phyloP scores from a whole-genome alignment of 1,284 basidiomycete species.

The Cryptococcus jaspeensis region DNA sequence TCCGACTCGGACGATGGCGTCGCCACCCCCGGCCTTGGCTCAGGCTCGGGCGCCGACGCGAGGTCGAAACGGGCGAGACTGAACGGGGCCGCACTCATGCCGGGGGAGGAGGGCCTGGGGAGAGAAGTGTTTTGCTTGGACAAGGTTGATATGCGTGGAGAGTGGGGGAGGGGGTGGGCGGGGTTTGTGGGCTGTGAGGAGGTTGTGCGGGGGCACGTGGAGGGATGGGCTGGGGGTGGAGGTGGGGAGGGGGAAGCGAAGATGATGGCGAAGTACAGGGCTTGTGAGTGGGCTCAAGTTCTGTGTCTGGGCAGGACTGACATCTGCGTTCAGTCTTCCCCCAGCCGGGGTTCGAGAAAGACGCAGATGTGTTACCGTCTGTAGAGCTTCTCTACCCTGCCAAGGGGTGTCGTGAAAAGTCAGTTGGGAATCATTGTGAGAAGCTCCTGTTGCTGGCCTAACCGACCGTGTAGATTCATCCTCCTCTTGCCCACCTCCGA shows the following conservation, averaged over 20 bases:
- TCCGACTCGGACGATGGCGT: conserved; percentile 2
- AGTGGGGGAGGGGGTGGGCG: conserved; percentile 40
- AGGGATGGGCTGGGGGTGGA: conserved; percentile 32
- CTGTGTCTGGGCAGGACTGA: not conserved
- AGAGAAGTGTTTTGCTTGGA: conserved; percentile 31
- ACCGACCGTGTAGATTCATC: conserved; percentile 35
- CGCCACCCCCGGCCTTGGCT: not conserved
- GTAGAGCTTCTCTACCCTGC: conserved; percentile 53
- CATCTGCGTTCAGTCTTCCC: conserved; percentile 25
- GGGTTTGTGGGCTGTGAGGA: conserved; percentile 42
- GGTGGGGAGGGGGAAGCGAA: conserved; percentile 13
- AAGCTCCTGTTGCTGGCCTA: not conserved
- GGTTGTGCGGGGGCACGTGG: conserved; percentile 26
- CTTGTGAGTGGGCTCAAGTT: conserved; percentile 28
- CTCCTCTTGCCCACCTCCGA: conserved; percentile 43
- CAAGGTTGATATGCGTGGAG: conserved; percentile 37
- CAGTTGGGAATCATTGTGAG: conserved; percentile 5
- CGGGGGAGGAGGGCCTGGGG: conserved; percentile 20
- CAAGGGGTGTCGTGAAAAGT: conserved; percentile 43
- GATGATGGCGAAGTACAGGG: conserved; percentile 30
- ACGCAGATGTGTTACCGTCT: conserved; percentile 36
- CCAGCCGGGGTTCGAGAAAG: conserved; percentile 44
- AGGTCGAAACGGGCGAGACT: conserved; percentile 3
- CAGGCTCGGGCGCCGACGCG: conserved; percentile 22
- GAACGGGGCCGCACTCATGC: conserved; percentile 1